These are phyloP conservation scores for Solanum peruvianum DNA, from an alignment of 257 asterid genomes.

Conservation along the genomic window DNA sequence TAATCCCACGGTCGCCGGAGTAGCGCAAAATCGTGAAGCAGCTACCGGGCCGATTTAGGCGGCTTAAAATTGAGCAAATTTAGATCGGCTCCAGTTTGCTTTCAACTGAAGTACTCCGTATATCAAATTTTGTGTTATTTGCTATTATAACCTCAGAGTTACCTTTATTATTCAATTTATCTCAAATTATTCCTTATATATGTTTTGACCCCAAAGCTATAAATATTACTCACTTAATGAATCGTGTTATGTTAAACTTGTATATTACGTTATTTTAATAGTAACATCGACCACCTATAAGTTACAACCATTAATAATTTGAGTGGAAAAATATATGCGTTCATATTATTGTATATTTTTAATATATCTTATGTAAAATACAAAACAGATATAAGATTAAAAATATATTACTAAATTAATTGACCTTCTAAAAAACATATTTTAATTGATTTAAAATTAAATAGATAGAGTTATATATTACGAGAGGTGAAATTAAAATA, in stretches of 20 bases:
- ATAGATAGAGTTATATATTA: neutral
- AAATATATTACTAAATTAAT: neutral
- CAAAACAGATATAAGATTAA: fast-evolving
- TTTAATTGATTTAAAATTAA: neutral
- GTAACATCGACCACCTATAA: too few species aligned
- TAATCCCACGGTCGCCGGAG: neutral
- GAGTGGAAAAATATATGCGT: too few species aligned
- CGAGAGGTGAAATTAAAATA: neutral
- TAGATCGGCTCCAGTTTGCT: neutral
- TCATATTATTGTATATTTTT: neutral
- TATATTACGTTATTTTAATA: too few species aligned
- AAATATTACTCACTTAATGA: neutral
- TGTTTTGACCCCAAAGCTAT: neutral
- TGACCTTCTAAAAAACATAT: too few species aligned
- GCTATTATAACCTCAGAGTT: neutral
- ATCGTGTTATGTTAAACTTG: too few species aligned
- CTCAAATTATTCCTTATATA: neutral
- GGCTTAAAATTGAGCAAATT: neutral
- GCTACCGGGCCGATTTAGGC: neutral
- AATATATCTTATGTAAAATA: too few species aligned
- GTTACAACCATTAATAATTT: too few species aligned
- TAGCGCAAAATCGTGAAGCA: neutral
- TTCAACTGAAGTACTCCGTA: neutral
- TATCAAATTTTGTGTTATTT: neutral
- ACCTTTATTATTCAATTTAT: neutral